Conservation (phyloP, 352 stramenopile species). For the Pythium rhizo-oryzae region DNA sequence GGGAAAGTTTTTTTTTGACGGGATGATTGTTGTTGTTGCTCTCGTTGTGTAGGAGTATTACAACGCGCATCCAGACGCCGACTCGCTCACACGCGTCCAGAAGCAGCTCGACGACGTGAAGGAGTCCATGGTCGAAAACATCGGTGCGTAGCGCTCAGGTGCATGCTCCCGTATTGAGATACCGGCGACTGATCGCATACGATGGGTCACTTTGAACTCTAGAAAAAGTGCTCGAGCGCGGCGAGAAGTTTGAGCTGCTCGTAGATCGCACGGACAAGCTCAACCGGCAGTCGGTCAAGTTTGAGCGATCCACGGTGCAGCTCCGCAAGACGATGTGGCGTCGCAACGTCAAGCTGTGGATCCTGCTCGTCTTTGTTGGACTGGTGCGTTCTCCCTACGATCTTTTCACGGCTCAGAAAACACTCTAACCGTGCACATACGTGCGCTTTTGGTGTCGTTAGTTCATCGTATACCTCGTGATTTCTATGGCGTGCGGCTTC, state of each 20-base stretch:
- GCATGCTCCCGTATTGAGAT: neutral
- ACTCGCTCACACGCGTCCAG: constrained; percentile 93
- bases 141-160: constrained; percentile 52
- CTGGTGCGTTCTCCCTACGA: constrained; percentile 38
- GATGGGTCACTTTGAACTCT: neutral
- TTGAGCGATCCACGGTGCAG: constrained; percentile 91
- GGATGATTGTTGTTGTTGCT: neutral
- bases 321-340: constrained; percentile 90
- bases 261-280: constrained; percentile 95
- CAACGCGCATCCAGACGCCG: constrained; percentile 88
- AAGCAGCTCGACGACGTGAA: constrained; percentile 98
- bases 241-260: constrained; percentile 98
- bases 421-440: neutral
- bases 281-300: constrained; percentile 97
- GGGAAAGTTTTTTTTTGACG: too few species aligned
- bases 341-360: constrained; percentile 88
- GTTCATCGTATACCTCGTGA: constrained; percentile 86
- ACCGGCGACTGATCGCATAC: neutral
- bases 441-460: neutral
- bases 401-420: neutral
- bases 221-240: constrained; percentile 98
- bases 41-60: constrained; percentile 65
- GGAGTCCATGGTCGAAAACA: constrained; percentile 99
- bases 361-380: constrained; percentile 72
- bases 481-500: constrained; percentile 88